A percentile compares a stretch with the other conserved stretches of the same genome.
phyloP scores from a whole-genome alignment of 78 protist species.

The Chrysochromulina parva region DNA sequence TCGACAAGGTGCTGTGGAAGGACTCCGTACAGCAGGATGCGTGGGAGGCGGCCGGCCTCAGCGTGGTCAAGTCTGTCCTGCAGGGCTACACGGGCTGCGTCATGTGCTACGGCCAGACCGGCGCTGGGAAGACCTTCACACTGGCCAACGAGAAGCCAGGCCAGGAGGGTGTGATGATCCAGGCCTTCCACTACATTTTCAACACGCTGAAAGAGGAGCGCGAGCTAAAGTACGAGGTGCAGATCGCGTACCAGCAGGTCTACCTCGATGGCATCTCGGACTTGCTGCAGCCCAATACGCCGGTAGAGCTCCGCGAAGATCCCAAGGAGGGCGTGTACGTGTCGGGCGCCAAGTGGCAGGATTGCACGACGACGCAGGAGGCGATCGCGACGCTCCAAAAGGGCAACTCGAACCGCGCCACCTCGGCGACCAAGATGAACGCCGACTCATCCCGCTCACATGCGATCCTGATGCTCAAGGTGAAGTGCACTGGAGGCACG shows the following conservation, averaged over 20 bases:
- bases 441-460: constrained; percentile 54
- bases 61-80: not conserved
- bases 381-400: too few species aligned
- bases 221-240: not conserved
- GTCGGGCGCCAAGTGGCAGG: constrained; percentile 20
- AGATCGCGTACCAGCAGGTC: not conserved
- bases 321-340: constrained; percentile 34
- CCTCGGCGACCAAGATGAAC: constrained; percentile 42
- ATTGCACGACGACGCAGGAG: not conserved
- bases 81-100: constrained; percentile 10
- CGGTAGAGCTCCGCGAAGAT: constrained; percentile 29
- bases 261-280: constrained; percentile 41
- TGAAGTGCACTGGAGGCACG: not conserved
- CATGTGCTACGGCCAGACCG: constrained; percentile 80
- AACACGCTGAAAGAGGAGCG: not conserved
- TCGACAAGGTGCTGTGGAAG: not conserved
- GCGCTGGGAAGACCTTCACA: constrained; percentile 74
- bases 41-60: not conserved
- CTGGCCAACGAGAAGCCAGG: constrained; percentile 27
- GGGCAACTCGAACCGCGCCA: constrained; percentile 35
- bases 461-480: constrained; percentile 55
- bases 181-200: constrained; percentile 39
- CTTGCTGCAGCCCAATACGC: constrained; percentile 19
- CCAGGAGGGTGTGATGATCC: constrained; percentile 30
- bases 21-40: not conserved